Evolutionary conservation across 805 yeast genomes (phyloP).

Genomic region (Candida nonsorbophila): DNA sequence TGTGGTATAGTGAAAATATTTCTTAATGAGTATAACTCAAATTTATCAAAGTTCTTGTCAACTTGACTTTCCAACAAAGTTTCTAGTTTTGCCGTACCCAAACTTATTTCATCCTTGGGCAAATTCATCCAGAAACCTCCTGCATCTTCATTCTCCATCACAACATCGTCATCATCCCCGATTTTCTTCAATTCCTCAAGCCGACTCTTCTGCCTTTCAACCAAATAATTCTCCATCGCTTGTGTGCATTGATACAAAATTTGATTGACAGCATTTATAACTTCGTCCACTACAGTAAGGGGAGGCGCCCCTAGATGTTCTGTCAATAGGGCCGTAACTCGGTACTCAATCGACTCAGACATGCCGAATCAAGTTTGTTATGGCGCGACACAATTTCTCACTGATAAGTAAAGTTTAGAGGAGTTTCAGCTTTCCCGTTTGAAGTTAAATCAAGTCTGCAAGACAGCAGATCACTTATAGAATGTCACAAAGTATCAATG

Average conservation of each 20-base stretch:
- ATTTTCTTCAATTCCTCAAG: slow-evolving; percentile 10
- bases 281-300: slow-evolving; percentile 74
- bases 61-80: slow-evolving; percentile 68
- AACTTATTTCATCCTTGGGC: slow-evolving; percentile 50
- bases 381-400: no score
- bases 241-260: slow-evolving; percentile 76
- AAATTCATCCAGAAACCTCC: slow-evolving; percentile 7
- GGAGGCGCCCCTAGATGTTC: slow-evolving; percentile 89
- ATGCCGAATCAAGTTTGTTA: no score
- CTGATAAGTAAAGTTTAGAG: no score
- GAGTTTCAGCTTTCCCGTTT: no score
- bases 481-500: no score
- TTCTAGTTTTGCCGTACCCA: slow-evolving; percentile 81
- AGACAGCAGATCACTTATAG: no score
- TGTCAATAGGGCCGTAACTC: slow-evolving; percentile 49
- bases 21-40: slow-evolving; percentile 75
- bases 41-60: slow-evolving; percentile 78
- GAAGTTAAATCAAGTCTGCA: no score
- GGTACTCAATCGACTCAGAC: no score
- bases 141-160: slow-evolving; percentile 13
- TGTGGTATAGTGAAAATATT: slow-evolving; percentile 70
- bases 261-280: slow-evolving; percentile 82
- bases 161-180: slow-evolving; percentile 8
- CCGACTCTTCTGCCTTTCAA: slow-evolving; percentile 23
- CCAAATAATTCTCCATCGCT: slow-evolving; percentile 66